Evolutionary conservation across 78 protist genomes (phyloP).

Genomic region (Speleostelium caveatum): DNA sequence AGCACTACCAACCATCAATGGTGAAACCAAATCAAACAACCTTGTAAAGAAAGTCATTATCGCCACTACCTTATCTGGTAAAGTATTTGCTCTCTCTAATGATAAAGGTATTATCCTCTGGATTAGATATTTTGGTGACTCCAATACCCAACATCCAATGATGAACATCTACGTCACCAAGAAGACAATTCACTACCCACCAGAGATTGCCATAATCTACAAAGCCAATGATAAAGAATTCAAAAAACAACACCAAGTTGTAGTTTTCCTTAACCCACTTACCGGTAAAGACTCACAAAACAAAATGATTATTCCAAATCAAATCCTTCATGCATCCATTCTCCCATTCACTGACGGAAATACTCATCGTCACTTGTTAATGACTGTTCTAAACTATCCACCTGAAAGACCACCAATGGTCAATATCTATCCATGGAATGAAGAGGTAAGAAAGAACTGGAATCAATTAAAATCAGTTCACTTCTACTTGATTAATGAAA

Average conservation of each 20-base stretch:
- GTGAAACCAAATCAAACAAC: neutral
- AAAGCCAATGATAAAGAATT: neutral
- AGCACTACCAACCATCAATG: neutral
- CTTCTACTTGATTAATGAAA: constrained; percentile 1
- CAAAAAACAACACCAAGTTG: neutral
- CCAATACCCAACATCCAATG: neutral
- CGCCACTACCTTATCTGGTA: constrained; percentile 9
- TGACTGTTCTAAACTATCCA: constrained; percentile 41
- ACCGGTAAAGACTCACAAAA: neutral
- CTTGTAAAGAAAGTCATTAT: constrained; percentile 1
- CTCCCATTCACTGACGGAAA: neutral
- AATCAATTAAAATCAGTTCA: neutral
- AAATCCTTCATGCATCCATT: neutral
- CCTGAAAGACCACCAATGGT: constrained; percentile 14
- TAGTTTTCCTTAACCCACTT: neutral
- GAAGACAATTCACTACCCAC: constrained; percentile 14
- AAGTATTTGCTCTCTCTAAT: constrained; percentile 9
- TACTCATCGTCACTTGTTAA: neutral
- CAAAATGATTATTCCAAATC: neutral
- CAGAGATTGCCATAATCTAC: neutral
- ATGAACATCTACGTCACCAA: constrained; percentile 13
- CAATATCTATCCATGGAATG: constrained; percentile 35
- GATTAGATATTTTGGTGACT: neutral
- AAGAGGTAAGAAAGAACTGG: neutral
- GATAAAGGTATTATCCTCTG: constrained; percentile 4